Base-by-base conservation (phyloP, 768 basidiomycete species). In the Tulasnella sp. region DNA sequence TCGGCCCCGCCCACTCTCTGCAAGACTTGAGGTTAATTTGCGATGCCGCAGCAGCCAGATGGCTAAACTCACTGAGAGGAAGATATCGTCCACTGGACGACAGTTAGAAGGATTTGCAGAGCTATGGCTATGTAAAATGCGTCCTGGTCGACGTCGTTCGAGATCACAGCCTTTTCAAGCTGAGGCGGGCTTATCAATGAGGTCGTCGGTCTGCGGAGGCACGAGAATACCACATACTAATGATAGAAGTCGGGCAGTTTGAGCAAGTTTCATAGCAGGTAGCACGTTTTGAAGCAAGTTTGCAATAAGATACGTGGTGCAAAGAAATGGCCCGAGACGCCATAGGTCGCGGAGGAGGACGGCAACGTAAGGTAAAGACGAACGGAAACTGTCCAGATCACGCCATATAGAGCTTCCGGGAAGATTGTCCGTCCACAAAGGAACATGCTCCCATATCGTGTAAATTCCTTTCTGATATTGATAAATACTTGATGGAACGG, bases 381-480 rank as follows among this genome's bases (percentile, higher is more conserved):
- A 11, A 39, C 47, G 47, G 22, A 70, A 70, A 16, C 47, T 36
- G 34, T 35, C 69, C 9, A 70, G 32, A 44, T 70, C 47, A 22
- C 32, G 42, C 69, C 29, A 47, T n/a, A 70, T 26, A 3, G 41
- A 42, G 34, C n/a, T 36, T 32, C 26, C 41, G 37, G 62, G 71
- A 29, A 72, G 26, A 16, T 22, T 66, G 62, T 72, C 71, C 19
- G 64, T 47, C 71, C 71, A 72, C 14, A n/a, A 2, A 63, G 52
- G 44, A 17, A 63, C 35, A 12, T 72, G 59, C 42, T 39, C 62
- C 71, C 71, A 72, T 32, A 64, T 32, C 11, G 71, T 72, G 9
- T 65, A 72, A 26, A 72, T 72, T 19, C 71, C 71, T 16, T 40
- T 35, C 62, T 65, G 19, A 19, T 59, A 64, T 34, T 22, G 26